Base-by-base conservation (phyloP, 1,284 basidiomycete species). In the Boletus smithii region DNA sequence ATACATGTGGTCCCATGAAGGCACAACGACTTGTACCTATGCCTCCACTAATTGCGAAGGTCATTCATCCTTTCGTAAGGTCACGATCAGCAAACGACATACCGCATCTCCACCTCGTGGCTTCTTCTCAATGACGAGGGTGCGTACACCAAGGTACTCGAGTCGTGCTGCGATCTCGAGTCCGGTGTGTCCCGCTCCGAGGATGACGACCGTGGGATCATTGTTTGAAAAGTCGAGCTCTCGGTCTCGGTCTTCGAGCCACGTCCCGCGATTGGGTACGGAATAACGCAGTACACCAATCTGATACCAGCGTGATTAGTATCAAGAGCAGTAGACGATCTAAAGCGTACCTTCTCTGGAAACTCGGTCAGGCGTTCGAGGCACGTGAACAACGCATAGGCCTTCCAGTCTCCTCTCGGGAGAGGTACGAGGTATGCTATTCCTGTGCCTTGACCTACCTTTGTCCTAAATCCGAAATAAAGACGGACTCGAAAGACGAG, bases 1-100 rank as follows among this genome's bases (percentile, higher is more conserved):
- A 11, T 54, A 82, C 80, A 82, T 30, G 85, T 79, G 11, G 81
- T 77, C 61, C 82, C 79, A 58, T 86, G 82, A 30, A 86, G 67
- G 50, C 76, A 82, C 17, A 84, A 66, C 3, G 78, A 76, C 24
- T 44, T 36, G 48, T 61, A 53, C 33, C 55, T 44, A 27, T 48
- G 9, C 42, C 48, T 50, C 51, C 42, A 48, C 11, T 9, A 20
- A 30, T 70, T 67, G 48, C 79, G 66, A 81, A 83, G 84, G 51
- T 76, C 74, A 57, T 83, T 75, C 0, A 81, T 82, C 11, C 13
- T 16, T 35, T 8, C 78, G n/a, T 68, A 26, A 68, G 58, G 30
- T 76, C 52, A 69, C 73, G 14, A 14, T 9, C 5, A 27, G 60
- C 85, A 83, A 26, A 85, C 62, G 11, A 85, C 65, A 16, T 40